Evolutionary conservation across 208 protist genomes (phyloP), one percentile per base, ranked within the genome.

Genomic region (Balamuthia mandrillaris): DNA sequence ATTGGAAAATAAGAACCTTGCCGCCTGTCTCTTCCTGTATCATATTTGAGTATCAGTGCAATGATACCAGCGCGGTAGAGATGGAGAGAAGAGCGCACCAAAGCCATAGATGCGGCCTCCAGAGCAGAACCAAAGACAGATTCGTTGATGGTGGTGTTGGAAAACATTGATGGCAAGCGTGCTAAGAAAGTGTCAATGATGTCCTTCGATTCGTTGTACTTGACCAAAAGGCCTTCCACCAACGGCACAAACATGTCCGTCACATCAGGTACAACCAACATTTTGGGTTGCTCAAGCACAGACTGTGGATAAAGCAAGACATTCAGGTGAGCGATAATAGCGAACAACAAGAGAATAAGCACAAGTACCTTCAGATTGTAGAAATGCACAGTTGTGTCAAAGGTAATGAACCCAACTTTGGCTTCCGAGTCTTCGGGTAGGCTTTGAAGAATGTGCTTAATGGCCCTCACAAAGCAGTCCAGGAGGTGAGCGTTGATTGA

Each of bases 381-480:
- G 85, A 98, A 98, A 86, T 98, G 97, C 51, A 98, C 89, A 37
- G 94, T 58, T 3, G 88, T 92, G 86, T 98, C 96, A 70, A 93
- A 95, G 31, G 93, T 94, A 37, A 96, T 88, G 49, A 96, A 91
- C 33, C 88, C 91, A 82, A 95, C 47, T 83, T 87, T 60, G 49
- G 92, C 90, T 66, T 92, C 52, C 35, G 56, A 33, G 39, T 84
- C 78, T 12, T 86, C 85, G 2, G 81, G 75, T 7, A 35, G 39
- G 4, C 33, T 39, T 1, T 0, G 24, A 21, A 21, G 1, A 47
- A 85, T 42, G 44, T 68, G 68, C 35, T 70, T 35, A 3, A 85
- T 54, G 16, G 63, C 63, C 79, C 58, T 85, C 42, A 21, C 31
- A 42, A 85, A 31, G 14, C 37, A 21, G 24, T 85, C 45, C 1